These are phyloP conservation scores for Kurtzmaniella fragi DNA, from an alignment of 805 yeast species.

Conservation along the genomic window DNA sequence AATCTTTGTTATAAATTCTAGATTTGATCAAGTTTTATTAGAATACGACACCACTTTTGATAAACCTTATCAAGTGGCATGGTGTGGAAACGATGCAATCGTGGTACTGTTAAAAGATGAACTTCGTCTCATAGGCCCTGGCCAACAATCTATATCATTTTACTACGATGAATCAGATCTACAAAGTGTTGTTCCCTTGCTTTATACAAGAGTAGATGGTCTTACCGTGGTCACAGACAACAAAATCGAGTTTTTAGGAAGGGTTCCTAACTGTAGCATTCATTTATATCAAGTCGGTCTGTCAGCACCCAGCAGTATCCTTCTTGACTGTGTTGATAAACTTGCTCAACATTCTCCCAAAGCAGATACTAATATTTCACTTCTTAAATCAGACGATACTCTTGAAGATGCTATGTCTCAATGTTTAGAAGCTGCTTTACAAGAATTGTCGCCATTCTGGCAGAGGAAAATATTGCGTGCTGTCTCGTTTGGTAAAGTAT, in stretches of 20 bases:
- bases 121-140: constrained; percentile 66
- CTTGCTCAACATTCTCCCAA: constrained; percentile 66
- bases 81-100: constrained; percentile 89
- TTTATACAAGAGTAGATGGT: constrained; percentile 64
- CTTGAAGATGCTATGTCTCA: constrained; percentile 58
- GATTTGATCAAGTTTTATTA: constrained; percentile 39
- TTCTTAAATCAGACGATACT: constrained; percentile 38
- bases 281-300: constrained; percentile 81
- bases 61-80: constrained; percentile 47
- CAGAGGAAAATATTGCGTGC: constrained; percentile 79
- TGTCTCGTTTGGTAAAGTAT: constrained; percentile 80
- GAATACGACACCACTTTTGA: constrained; percentile 38
- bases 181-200: constrained; percentile 27
- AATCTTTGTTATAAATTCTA: constrained; percentile 47
- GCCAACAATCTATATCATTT: constrained; percentile 51
- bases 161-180: constrained; percentile 26
- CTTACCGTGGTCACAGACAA: constrained; percentile 56
- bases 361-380: constrained; percentile 70
- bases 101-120: constrained; percentile 61
- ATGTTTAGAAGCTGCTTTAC: constrained; percentile 70
- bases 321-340: constrained; percentile 67
- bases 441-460: constrained; percentile 72
- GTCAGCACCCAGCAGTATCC: constrained; percentile 72
- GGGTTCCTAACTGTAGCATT: constrained; percentile 53
- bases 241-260: constrained; percentile 55